A percentile compares a stretch with the other conserved stretches of the same genome.
Conservation (phyloP, 805 yeast genomes). For the Cyberlindnera maclurae region DNA sequence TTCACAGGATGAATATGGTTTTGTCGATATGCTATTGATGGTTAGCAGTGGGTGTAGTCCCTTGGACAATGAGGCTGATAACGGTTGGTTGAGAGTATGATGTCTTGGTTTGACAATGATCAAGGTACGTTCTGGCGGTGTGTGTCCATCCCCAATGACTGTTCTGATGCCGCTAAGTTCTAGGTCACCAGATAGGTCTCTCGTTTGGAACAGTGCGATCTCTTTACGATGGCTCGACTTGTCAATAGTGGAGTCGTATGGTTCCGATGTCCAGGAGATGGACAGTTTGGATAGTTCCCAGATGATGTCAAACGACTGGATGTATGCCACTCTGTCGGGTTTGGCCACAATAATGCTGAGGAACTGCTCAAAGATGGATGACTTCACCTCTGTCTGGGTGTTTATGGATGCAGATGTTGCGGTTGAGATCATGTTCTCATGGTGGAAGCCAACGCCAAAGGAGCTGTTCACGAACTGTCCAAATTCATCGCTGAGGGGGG, state of each 20-base stretch:
- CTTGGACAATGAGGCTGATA: conserved; percentile 11
- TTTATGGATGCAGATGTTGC: conserved; percentile 21
- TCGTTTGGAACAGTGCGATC: conserved; percentile 18
- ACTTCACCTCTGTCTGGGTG: conserved; percentile 7
- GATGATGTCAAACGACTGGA: conserved; percentile 16
- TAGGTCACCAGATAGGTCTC: conserved; percentile 11
- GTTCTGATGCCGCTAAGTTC: conserved; percentile 20
- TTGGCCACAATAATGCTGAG: conserved; percentile 9
- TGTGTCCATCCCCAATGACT: conserved; percentile 10
- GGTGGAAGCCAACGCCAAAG: conserved; percentile 12
- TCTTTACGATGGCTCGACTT: conserved; percentile 13
- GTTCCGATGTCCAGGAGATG: conserved; percentile 17
- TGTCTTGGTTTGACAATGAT: conserved; percentile 22
- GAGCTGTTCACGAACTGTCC: conserved; percentile 9
- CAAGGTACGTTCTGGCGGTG: conserved; percentile 19
- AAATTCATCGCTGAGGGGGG: conserved; percentile 11
- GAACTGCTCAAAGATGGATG: conserved; percentile 15
- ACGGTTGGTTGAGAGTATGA: not conserved
- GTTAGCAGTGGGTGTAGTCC: conserved; percentile 33
- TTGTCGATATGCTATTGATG: conserved; percentile 6
- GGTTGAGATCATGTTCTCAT: conserved; percentile 12
- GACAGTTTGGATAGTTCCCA: conserved; percentile 10
- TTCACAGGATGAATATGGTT: conserved; percentile 29
- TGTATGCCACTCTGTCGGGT: conserved; percentile 16
- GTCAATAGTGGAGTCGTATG: conserved; percentile 12